Percentiles rank a stretch among this genome's conserved stretches.
These are phyloP conservation scores for Agaricus bisporus DNA, from an alignment of 768 basidiomycete species.

Conservation along the genomic window DNA sequence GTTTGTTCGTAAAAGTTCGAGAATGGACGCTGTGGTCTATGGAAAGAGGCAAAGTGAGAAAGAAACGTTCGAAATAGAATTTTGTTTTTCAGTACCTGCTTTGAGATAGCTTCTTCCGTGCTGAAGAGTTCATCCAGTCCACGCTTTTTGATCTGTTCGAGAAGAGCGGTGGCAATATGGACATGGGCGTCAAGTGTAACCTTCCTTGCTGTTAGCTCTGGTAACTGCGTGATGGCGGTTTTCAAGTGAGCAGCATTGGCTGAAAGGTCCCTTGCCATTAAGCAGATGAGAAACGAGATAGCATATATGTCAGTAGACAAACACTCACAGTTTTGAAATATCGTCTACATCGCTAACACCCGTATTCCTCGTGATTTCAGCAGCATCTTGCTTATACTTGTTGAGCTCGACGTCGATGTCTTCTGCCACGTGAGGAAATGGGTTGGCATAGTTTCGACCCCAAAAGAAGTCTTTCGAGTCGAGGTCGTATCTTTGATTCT, in stretches of 20 bases:
- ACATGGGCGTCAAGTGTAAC: conserved; percentile 97
- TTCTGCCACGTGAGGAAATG: conserved; percentile 97
- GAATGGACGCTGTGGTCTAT: conserved; percentile 71
- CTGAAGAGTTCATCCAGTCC: conserved; percentile 97
- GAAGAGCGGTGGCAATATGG: conserved; percentile 94
- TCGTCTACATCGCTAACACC: conserved; percentile 96
- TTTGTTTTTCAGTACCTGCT: conserved; percentile 58
- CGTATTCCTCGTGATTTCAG: conserved; percentile 92
- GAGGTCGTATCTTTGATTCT: conserved; percentile 87
- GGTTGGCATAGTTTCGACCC: conserved; percentile 92
- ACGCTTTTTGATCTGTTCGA: conserved; percentile 93
- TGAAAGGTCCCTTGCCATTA: conserved; percentile 64
- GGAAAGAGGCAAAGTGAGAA: neutral
- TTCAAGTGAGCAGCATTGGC: conserved; percentile 93
- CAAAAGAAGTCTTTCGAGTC: conserved; percentile 99
- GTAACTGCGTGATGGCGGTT: conserved; percentile 94
- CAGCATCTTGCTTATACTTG: conserved; percentile 92
- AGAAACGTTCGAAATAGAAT: neutral
- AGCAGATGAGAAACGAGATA: neutral
- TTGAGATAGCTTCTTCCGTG: conserved; percentile 84
- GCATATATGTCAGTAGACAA: neutral
- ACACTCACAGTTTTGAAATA: conserved; percentile 81
- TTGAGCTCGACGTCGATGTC: conserved; percentile 92
- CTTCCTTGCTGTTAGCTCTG: conserved; percentile 94
- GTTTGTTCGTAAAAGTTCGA: conserved; percentile 79